Percentiles rank a stretch among this genome's conserved stretches.
Evolutionary conservation across 2,329 filamentous ascomycete species (phyloP).

Genomic region (Fusarium algeriense): DNA sequence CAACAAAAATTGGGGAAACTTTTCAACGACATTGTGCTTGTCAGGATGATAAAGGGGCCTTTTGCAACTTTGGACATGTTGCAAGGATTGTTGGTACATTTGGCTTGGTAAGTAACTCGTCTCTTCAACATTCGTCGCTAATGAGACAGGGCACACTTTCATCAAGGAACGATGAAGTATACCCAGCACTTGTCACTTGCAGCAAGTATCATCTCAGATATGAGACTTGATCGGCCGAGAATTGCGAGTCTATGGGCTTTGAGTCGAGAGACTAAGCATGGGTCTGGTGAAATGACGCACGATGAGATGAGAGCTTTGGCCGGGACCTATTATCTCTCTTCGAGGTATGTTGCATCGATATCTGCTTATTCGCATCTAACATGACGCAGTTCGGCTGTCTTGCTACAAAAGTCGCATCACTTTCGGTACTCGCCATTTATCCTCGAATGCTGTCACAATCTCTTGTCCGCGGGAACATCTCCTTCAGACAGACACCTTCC

Average conservation of each 20-base stretch:
- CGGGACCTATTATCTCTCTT: constrained; percentile 51
- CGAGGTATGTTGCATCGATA: constrained; percentile 38
- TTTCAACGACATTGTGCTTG: constrained; percentile 47
- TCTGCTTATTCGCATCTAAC: neutral
- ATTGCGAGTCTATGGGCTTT: constrained; percentile 48
- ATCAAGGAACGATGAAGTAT: constrained; percentile 46
- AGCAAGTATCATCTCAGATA: constrained; percentile 49
- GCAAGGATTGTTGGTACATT: constrained; percentile 48
- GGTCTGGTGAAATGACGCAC: constrained; percentile 31
- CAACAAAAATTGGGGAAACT: constrained; percentile 45
- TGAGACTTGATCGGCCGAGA: constrained; percentile 49
- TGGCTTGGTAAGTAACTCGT: constrained; percentile 47
- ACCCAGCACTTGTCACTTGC: constrained; percentile 50
- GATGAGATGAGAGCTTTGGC: constrained; percentile 50
- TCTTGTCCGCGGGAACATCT: constrained; percentile 20
- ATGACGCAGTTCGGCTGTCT: constrained; percentile 30
- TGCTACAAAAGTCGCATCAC: constrained; percentile 50
- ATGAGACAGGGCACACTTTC: constrained; percentile 50
- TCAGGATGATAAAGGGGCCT: constrained; percentile 39
- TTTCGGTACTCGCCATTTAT: constrained; percentile 48
- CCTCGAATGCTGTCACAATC: constrained; percentile 42
- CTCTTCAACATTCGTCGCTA: constrained; percentile 1
- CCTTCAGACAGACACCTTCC: constrained; percentile 48
- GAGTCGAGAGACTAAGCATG: constrained; percentile 37
- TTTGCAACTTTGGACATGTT: constrained; percentile 49